Conservation (phyloP, 2,329 filamentous ascomycete genomes). For the Thermochaetoides dissita region DNA sequence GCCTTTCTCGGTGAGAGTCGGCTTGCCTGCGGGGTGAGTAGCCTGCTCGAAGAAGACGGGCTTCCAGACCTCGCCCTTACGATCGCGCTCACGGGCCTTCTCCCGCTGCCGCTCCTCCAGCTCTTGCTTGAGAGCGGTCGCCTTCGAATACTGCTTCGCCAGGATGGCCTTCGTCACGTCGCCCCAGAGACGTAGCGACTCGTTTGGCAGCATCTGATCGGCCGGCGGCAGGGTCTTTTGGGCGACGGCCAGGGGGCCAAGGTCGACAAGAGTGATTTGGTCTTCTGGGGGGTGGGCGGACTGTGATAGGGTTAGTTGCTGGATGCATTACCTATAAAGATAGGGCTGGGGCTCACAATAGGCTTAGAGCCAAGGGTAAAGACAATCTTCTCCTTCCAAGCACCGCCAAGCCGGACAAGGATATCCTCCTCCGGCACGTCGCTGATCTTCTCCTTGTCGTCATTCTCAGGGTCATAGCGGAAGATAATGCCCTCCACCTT, state of each 20-base stretch:
- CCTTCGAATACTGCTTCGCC: slow-evolving; percentile 67
- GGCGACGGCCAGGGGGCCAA: slow-evolving; percentile 66
- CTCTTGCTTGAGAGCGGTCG: slow-evolving; percentile 77
- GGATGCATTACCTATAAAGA: rapidly evolving
- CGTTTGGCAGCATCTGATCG: slow-evolving; percentile 71
- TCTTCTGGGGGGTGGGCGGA: slow-evolving; percentile 38
- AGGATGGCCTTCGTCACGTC: slow-evolving; percentile 76
- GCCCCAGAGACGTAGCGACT: slow-evolving; percentile 78
- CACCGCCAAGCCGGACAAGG: slow-evolving; percentile 66
- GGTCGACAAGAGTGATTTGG: slow-evolving; percentile 68
- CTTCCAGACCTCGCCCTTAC: slow-evolving; percentile 54
- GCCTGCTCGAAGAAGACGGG: slow-evolving; percentile 63
- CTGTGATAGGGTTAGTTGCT: background rate
- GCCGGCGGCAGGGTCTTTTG: slow-evolving; percentile 67
- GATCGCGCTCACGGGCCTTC: slow-evolving; percentile 68
- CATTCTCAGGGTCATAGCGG: slow-evolving; percentile 75
- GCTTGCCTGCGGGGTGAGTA: slow-evolving; percentile 16
- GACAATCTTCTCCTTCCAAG: slow-evolving; percentile 63
- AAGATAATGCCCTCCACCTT: slow-evolving; percentile 85
- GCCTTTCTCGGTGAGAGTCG: slow-evolving; percentile 16
- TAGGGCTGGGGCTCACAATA: slow-evolving; percentile 37
- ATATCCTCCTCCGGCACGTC: slow-evolving; percentile 79
- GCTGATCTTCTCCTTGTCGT: slow-evolving; percentile 64
- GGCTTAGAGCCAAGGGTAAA: slow-evolving; percentile 47
- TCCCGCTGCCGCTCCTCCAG: slow-evolving; percentile 81